phyloP scores from a whole-genome alignment of 257 asterid species.

The Perilla frutescens region DNA sequence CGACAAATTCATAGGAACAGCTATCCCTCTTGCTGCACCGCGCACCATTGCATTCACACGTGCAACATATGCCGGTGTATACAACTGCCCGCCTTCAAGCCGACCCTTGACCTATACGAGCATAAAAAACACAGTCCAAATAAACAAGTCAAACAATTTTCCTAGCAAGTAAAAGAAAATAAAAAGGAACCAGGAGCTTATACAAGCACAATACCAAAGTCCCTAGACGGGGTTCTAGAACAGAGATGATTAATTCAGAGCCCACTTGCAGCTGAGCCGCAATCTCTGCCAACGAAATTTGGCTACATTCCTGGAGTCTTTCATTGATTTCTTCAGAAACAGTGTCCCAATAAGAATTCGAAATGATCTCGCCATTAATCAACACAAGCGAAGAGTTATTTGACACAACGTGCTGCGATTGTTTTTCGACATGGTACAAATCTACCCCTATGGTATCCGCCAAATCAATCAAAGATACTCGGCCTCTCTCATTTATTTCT shows the following conservation, averaged over 20 bases:
- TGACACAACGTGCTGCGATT: constrained; percentile 72
- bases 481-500: constrained; percentile 69
- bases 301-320: constrained; percentile 96
- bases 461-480: constrained; percentile 85
- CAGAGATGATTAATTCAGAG: constrained; percentile 76
- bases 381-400: constrained; percentile 69
- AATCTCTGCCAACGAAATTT: constrained; percentile 91
- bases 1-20: constrained; percentile 84
- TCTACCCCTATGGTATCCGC: constrained; percentile 80
- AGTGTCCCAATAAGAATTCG: constrained; percentile 83
- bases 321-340: constrained; percentile 94
- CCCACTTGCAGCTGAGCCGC: constrained; percentile 95
- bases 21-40: constrained; percentile 94
- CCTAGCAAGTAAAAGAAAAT: not conserved
- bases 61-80: constrained; percentile 96
- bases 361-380: constrained; percentile 89
- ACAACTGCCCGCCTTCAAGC: constrained; percentile 98
- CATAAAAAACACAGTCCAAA: constrained; percentile 32
- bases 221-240: constrained; percentile 89
- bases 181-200: not conserved
- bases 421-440: constrained; percentile 89
- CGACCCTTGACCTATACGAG: constrained; percentile 80
- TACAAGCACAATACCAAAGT: constrained; percentile 58
- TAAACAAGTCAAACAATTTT: constrained; percentile 23
- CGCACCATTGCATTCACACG: constrained; percentile 97